A percentile compares a stretch with the other conserved stretches of the same genome.
phyloP scores from a whole-genome alignment of 352 stramenopile genomes.

The Pythium volutum region DNA sequence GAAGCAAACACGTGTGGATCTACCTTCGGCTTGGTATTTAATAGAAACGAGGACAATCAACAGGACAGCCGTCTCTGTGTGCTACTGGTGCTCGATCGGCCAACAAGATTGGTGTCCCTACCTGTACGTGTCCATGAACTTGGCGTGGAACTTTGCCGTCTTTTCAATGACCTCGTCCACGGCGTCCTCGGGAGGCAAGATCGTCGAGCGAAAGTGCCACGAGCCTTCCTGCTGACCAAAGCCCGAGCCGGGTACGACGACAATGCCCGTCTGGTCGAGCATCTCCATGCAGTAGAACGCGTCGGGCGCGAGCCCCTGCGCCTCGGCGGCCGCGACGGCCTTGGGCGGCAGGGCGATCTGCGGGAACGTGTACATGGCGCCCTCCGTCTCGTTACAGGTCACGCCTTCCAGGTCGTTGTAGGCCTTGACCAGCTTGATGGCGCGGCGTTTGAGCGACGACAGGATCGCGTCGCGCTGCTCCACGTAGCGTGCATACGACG shows the following conservation, averaged over 20 bases:
- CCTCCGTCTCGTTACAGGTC: constrained; percentile 95
- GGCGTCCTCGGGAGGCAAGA: constrained; percentile 96
- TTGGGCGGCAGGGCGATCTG: constrained; percentile 89
- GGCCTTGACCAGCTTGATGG: constrained; percentile 90
- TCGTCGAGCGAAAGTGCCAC: constrained; percentile 98
- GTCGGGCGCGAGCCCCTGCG: constrained; percentile 86
- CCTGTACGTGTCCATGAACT: constrained; percentile 95
- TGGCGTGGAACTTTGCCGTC: constrained; percentile 93
- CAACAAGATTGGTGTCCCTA: constrained; percentile 28
- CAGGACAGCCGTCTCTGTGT: too few species aligned
- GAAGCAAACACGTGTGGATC: constrained; percentile 9
- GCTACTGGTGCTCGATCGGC: too few species aligned
- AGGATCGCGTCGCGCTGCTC: constrained; percentile 93
- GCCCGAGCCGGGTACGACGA: constrained; percentile 96
- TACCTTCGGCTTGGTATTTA: constrained; percentile 14
- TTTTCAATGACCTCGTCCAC: constrained; percentile 94
- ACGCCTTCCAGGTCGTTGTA: constrained; percentile 97
- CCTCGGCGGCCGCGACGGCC: constrained; percentile 78
- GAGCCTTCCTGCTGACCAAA: constrained; percentile 96
- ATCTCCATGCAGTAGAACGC: constrained; percentile 97
- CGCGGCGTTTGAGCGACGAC: constrained; percentile 91
- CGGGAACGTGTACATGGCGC: constrained; percentile 99
- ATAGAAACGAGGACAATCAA: constrained; percentile 3
- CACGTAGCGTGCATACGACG: constrained; percentile 88
- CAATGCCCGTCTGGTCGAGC: constrained; percentile 96